Evolutionary conservation across 352 stramenopile species (phyloP).

Genomic region (Phytophthora pisi): DNA sequence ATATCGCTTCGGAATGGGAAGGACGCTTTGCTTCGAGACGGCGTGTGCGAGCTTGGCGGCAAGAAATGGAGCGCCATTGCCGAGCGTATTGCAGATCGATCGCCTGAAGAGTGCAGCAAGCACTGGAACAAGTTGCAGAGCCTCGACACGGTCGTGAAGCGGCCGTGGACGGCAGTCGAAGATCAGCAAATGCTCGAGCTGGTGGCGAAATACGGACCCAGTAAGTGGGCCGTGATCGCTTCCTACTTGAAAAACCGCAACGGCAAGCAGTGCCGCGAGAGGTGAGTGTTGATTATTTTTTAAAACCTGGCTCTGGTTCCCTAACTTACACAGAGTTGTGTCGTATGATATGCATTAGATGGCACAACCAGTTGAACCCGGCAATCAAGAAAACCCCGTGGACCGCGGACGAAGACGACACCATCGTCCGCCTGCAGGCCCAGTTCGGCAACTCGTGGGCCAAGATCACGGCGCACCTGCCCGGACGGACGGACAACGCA

Average conservation of each 20-base stretch:
- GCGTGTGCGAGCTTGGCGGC: constrained; percentile 72
- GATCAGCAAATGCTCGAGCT: constrained; percentile 68
- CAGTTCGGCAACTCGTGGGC: constrained; percentile 96
- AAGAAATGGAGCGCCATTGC: constrained; percentile 85
- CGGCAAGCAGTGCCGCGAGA: constrained; percentile 89
- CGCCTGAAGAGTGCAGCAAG: constrained; percentile 58
- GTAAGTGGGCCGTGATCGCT: constrained; percentile 86
- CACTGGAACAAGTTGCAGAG: constrained; percentile 79
- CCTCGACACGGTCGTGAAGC: constrained; percentile 65
- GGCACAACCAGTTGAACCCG: constrained; percentile 88
- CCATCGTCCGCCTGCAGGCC: constrained; percentile 83
- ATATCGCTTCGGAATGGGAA: constrained; percentile 16
- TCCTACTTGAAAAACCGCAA: constrained; percentile 83
- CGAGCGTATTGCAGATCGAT: constrained; percentile 51
- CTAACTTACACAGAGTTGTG: background rate
- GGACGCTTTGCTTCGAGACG: constrained; percentile 72
- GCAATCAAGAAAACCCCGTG: constrained; percentile 80
- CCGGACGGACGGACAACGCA: constrained; percentile 95
- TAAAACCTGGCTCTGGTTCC: background rate
- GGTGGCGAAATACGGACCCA: constrained; percentile 57
- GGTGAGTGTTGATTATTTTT: constrained; percentile 29
- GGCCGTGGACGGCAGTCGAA: constrained; percentile 67
- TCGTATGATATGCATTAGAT: constrained; percentile 40
- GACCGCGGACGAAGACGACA: constrained; percentile 85
- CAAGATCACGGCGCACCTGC: constrained; percentile 96